Evolutionary conservation across 345 rosid genomes (phyloP).

Genomic region (Eucalyptus marginata): DNA sequence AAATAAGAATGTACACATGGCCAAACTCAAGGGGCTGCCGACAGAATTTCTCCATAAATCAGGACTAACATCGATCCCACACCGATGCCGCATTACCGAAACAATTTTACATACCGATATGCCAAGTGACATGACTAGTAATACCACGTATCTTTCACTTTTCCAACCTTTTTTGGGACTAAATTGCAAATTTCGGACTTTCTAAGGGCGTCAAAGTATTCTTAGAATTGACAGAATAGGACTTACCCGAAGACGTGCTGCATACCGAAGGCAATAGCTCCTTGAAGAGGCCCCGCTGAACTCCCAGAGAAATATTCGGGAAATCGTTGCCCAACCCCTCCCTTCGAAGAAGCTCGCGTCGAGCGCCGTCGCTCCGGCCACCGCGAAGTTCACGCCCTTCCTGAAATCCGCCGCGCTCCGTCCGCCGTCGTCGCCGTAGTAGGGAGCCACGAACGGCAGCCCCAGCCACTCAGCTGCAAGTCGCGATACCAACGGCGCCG

Average conservation of each 20-base stretch:
- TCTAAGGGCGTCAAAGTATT: neutral
- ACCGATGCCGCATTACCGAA: neutral
- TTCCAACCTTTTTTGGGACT: neutral
- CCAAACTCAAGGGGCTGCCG: neutral
- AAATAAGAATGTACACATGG: no score
- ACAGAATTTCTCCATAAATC: neutral
- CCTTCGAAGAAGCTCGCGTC: slow-evolving; percentile 6
- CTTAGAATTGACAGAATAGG: neutral
- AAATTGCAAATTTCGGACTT: neutral
- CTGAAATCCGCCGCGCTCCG: neutral
- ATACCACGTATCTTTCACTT: neutral
- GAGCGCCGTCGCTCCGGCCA: slow-evolving; percentile 38
- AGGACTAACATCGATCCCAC: neutral
- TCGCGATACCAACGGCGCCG: neutral
- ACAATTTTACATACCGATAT: neutral
- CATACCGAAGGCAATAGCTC: slow-evolving; percentile 24
- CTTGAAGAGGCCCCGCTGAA: slow-evolving; percentile 24
- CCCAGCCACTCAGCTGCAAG: slow-evolving; percentile 26
- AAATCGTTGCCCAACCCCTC: slow-evolving; percentile 1
- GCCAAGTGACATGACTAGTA: neutral
- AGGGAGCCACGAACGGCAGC: slow-evolving; percentile 22
- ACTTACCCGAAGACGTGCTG: slow-evolving; percentile 6
- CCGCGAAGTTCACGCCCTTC: slow-evolving; percentile 40
- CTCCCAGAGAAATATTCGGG: slow-evolving; percentile 15
- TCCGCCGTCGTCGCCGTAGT: slow-evolving; percentile 8